Conservation (phyloP, 2,329 filamentous ascomycete species). For the Colletotrichum endophyticum region DNA sequence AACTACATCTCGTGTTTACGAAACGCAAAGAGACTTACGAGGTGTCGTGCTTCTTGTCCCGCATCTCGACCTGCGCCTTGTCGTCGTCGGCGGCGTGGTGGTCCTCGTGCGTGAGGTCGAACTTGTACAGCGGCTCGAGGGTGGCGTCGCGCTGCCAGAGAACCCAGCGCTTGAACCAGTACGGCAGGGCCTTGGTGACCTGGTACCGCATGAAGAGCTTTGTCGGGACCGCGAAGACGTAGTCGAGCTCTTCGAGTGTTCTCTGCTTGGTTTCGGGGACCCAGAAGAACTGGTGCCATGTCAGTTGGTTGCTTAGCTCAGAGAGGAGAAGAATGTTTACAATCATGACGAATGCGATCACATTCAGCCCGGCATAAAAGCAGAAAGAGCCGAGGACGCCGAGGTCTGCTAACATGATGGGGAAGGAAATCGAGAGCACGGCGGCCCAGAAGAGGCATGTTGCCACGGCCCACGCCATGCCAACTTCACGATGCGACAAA, state of each 20-base stretch:
- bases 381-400: conserved; percentile 44
- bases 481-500: conserved; percentile 66
- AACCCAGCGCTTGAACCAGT: conserved; percentile 33
- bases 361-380: conserved; percentile 60
- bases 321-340: neutral
- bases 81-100: conserved; percentile 35
- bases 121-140: conserved; percentile 47
- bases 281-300: conserved; percentile 46
- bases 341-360: conserved; percentile 59
- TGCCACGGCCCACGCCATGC: conserved; percentile 68
- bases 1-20: neutral
- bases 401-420: conserved; percentile 47
- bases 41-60: conserved; percentile 29
- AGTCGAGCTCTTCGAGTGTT: conserved; percentile 52
- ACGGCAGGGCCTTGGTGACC: conserved; percentile 34
- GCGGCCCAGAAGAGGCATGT: conserved; percentile 62
- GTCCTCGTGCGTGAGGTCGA: conserved; percentile 35
- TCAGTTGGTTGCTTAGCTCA: neutral
- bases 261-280: conserved; percentile 66
- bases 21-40: neutral
- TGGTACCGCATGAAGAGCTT: conserved; percentile 36
- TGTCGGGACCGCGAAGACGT: conserved; percentile 40
- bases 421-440: conserved; percentile 56
- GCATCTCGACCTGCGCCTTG: conserved; percentile 42
- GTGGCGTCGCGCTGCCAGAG: conserved; percentile 32